phyloP scores from a whole-genome alignment of 2,329 filamentous ascomycete species.

The Fusarium anguioides region DNA sequence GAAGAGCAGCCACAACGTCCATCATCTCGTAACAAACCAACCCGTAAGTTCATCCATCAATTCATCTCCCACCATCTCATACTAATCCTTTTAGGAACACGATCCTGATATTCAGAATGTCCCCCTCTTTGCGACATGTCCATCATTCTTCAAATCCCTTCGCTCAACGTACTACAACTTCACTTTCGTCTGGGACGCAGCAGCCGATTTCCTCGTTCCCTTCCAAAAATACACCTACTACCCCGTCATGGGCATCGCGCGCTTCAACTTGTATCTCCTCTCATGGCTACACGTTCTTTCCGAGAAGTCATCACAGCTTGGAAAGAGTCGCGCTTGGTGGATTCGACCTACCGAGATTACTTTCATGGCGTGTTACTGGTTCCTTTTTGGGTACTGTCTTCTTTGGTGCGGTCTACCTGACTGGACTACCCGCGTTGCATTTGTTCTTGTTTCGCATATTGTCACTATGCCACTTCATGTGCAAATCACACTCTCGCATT shows the following conservation, averaged over 20 bases:
- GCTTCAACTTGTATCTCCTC: conserved; percentile 78
- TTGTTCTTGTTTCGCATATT: conserved; percentile 72
- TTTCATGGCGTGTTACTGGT: conserved; percentile 74
- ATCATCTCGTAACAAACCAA: conserved; percentile 74
- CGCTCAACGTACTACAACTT: conserved; percentile 72
- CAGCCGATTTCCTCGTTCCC: conserved; percentile 67
- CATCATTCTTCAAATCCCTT: conserved; percentile 73
- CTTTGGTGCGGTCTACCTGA: conserved; percentile 70
- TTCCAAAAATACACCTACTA: conserved; percentile 77
- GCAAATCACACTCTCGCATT: conserved; percentile 78
- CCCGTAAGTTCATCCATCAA: conserved; percentile 52
- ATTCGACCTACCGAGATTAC: conserved; percentile 73
- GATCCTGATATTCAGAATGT: conserved; percentile 74
- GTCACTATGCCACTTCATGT: conserved; percentile 76
- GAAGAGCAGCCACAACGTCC: conserved; percentile 76
- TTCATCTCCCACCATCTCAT: neutral
- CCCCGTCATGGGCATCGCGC: conserved; percentile 72
- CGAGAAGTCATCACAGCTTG: conserved; percentile 65
- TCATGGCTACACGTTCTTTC: conserved; percentile 74
- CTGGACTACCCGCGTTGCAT: conserved; percentile 67
- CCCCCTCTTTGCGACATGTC: conserved; percentile 75
- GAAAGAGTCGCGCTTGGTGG: conserved; percentile 70
- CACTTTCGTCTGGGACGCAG: conserved; percentile 70
- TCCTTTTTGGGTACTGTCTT: conserved; percentile 73
- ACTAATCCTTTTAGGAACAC: conserved; percentile 55